Conservation (phyloP, 306 rosid genomes). For the Notholithocarpus densiflorus region DNA sequence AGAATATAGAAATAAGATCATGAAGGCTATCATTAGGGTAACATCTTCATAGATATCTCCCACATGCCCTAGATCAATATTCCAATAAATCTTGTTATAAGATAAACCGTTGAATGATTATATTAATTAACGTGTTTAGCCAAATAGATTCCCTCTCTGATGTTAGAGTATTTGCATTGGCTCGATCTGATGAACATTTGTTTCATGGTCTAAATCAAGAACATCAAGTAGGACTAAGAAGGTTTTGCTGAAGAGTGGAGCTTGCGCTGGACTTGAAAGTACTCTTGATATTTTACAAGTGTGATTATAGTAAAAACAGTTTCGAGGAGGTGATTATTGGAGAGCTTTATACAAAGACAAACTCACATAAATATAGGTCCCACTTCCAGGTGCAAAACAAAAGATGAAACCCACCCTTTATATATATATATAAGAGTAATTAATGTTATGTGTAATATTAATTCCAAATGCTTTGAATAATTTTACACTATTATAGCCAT, state of each 20-base stretch:
- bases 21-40: background rate
- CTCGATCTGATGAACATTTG: background rate
- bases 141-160: background rate
- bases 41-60: background rate
- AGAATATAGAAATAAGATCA: background rate
- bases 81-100: background rate
- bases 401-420: too few relatives aligned
- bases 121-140: background rate
- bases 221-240: too few relatives aligned
- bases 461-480: too few relatives aligned
- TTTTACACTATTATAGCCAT: too few relatives aligned
- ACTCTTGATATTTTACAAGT: background rate
- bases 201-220: background rate
- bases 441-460: too few relatives aligned
- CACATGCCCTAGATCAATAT: background rate
- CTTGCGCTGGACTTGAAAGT: background rate
- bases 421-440: too few relatives aligned
- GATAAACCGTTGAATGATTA: background rate
- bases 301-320: background rate
- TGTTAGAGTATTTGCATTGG: background rate
- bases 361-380: too few relatives aligned
- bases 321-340: constrained; percentile 12
- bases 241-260: background rate
- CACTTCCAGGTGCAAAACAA: too few relatives aligned
- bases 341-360: background rate